A percentile compares a stretch with the other conserved stretches of the same genome.
Evolutionary conservation across 371 early-diverging fungal genomes (phyloP).

Genomic region (Mortierella sp.): DNA sequence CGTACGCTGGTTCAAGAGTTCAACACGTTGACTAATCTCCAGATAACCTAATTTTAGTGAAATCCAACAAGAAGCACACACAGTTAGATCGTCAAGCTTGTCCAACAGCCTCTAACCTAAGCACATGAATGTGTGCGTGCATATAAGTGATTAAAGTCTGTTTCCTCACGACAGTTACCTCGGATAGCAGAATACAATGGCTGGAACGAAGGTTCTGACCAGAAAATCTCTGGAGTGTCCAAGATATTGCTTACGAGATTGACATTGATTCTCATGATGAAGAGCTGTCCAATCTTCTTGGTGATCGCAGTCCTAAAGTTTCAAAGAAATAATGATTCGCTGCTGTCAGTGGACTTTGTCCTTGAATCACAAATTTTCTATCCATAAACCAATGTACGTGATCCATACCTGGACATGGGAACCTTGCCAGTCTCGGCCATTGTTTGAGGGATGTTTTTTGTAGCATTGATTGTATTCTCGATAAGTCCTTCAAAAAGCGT

Average conservation of each 20-base stretch:
- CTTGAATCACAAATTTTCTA: not conserved
- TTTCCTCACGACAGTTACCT: conserved; percentile 47
- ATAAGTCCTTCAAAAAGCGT: conserved; percentile 86
- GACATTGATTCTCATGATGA: conserved; percentile 92
- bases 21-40: conserved; percentile 76
- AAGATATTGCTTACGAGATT: conserved; percentile 88
- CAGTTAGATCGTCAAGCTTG: conserved; percentile 59
- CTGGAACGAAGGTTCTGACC: conserved; percentile 87
- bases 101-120: no score
- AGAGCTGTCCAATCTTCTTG: conserved; percentile 81
- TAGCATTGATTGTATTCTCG: conserved; percentile 86
- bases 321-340: not conserved
- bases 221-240: conserved; percentile 93
- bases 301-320: conserved; percentile 71
- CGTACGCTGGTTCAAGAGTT: conserved; percentile 73
- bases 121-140: no score
- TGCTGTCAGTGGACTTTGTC: not conserved
- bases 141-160: no score
- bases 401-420: conserved; percentile 59
- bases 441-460: conserved; percentile 86
- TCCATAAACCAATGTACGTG: not conserved
- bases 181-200: conserved; percentile 84
- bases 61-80: conserved; percentile 49
- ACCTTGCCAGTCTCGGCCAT: conserved; percentile 91
- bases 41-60: conserved; percentile 68